Evolutionary conservation across 108 stramenopile species (phyloP).

Genomic region (Discostella pseudostelligera): DNA sequence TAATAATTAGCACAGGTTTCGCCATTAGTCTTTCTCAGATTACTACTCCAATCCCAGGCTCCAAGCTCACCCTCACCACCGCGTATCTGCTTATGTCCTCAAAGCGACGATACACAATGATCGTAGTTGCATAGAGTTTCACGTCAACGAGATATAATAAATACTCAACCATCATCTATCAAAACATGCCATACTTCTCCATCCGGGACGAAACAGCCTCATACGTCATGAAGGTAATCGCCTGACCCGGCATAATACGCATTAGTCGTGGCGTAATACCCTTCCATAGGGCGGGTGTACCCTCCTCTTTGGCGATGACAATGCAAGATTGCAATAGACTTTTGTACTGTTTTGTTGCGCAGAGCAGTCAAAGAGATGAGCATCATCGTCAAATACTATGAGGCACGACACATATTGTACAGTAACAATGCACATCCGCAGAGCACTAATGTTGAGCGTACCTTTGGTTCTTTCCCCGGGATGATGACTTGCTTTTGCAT

Average conservation of each 20-base stretch:
- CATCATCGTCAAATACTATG: no score
- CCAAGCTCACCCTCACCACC: no score
- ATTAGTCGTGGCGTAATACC: conserved; percentile 94
- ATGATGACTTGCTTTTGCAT: conserved; percentile 92
- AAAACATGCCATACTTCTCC: conserved; percentile 37
- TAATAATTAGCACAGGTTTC: no score
- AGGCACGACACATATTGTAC: background rate
- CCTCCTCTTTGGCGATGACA: conserved; percentile 92
- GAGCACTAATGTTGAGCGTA: background rate
- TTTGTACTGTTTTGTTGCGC: conserved; percentile 59
- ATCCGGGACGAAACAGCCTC: conserved; percentile 65
- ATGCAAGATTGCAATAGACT: conserved; percentile 78
- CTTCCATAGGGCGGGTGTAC: conserved; percentile 92
- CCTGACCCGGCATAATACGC: conserved; percentile 97
- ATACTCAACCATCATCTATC: no score
- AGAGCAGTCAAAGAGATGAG: no score
- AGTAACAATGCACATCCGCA: background rate
- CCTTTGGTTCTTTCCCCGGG: conserved; percentile 72
- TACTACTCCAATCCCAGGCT: no score
- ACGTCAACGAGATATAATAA: no score
- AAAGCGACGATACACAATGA: no score
- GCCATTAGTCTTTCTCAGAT: no score
- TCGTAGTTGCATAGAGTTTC: no score
- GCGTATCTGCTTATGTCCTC: no score
- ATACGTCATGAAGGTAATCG: conserved; percentile 97